These are phyloP conservation scores for Xerocomus nothofagi DNA, from an alignment of 1,284 basidiomycete species.

Conservation along the genomic window DNA sequence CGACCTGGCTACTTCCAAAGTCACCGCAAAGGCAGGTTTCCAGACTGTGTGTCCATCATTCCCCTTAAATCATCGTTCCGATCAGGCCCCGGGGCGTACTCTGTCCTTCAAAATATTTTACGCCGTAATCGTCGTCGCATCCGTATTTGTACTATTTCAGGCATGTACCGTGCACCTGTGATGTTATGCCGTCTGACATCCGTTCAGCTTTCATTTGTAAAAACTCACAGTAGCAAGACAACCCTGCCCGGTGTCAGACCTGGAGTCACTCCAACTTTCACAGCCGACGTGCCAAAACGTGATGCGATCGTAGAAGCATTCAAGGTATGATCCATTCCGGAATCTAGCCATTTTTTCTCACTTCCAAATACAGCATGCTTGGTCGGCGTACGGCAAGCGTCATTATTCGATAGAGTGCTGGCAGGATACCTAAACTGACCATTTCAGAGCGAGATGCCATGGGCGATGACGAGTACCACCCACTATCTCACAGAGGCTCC, in stretches of 20 bases:
- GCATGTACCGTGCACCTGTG: conserved; percentile 9
- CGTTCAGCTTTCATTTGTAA: conserved; percentile 15
- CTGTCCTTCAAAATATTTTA: conserved; percentile 14
- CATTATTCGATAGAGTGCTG: conserved; percentile 12
- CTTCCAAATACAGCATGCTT: conserved; percentile 65
- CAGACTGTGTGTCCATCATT: background rate
- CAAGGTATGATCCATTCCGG: conserved; percentile 49
- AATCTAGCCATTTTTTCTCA: conserved; percentile 11
- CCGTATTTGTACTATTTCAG: conserved; percentile 22
- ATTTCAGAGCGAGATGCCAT: conserved; percentile 79
- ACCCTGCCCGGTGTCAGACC: conserved; percentile 26
- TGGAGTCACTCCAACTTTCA: conserved; percentile 22
- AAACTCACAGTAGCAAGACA: conserved; percentile 2
- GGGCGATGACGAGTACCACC: conserved; percentile 89
- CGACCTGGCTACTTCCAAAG: background rate
- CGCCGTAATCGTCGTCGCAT: conserved; percentile 11
- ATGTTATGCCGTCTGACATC: conserved; percentile 5
- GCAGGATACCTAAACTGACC: conserved; percentile 26
- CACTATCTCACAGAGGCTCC: conserved; percentile 69
- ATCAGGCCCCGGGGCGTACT: conserved; percentile 9
- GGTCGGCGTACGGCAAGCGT: conserved; percentile 71
- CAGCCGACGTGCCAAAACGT: conserved; percentile 60
- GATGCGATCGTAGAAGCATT: conserved; percentile 77
- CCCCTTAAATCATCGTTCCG: background rate
- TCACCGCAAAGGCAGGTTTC: conserved; percentile 15